These are phyloP conservation scores for Fraxinus latifolia DNA, from an alignment of 305 asterid species.

Conservation along the genomic window DNA sequence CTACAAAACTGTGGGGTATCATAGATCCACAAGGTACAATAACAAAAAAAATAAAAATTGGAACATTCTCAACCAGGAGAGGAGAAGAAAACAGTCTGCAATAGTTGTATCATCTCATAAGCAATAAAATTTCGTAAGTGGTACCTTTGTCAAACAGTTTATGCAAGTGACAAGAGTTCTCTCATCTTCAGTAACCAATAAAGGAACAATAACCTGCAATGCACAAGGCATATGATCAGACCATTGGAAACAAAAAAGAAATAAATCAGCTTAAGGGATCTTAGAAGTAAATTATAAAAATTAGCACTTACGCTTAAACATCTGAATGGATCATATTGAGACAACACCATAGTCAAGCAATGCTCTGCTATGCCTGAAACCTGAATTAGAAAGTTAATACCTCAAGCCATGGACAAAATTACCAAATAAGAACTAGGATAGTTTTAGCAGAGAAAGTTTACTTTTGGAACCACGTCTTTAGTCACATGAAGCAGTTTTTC, in stretches of 20 bases:
- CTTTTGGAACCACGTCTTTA: slow-evolving; percentile 70
- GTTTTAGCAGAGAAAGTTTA: slow-evolving; percentile 33
- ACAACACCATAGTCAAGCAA: slow-evolving; percentile 71
- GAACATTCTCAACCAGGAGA: background rate
- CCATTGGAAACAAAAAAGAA: background rate
- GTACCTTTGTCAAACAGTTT: slow-evolving; percentile 96
- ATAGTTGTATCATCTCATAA: background rate
- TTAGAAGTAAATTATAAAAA: slow-evolving; percentile 8
- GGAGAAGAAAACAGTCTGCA: background rate
- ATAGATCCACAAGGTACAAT: background rate
- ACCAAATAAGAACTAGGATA: background rate
- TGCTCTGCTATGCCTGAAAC: slow-evolving; percentile 83
- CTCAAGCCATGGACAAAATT: slow-evolving; percentile 21
- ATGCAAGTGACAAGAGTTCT: slow-evolving; percentile 92
- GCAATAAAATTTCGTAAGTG: slow-evolving; percentile 7
- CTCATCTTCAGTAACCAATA: slow-evolving; percentile 93
- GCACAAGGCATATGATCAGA: slow-evolving; percentile 3
- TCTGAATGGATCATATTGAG: slow-evolving; percentile 84
- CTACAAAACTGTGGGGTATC: background rate
- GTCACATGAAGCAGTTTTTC: slow-evolving; percentile 88
- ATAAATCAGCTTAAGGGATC: background rate
- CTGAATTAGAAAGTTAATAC: slow-evolving; percentile 39
- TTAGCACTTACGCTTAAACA: slow-evolving; percentile 75
- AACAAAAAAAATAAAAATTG: background rate
- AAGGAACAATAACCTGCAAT: slow-evolving; percentile 85